Evolutionary conservation across 2,329 filamentous ascomycete species (phyloP), one percentile per base, ranked within the genome.

Genomic region (Dryadomyces quercivorus): DNA sequence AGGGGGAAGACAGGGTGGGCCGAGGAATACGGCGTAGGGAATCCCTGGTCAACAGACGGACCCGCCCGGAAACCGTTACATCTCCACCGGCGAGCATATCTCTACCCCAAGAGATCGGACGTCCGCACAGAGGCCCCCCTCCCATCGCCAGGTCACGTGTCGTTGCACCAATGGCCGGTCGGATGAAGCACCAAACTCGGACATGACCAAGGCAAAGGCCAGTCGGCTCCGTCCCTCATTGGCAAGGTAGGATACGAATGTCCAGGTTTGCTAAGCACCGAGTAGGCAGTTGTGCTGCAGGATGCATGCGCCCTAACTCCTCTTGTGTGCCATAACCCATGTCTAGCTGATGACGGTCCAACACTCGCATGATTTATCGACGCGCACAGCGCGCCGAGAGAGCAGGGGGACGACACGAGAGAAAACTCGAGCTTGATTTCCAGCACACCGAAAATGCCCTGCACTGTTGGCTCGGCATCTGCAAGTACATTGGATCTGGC

Each of bases 61-160:
- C 51, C 45, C 44, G 45, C 45, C 42, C 52, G 46, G 46, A 52
- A 53, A 53, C 52, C 52, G 52, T 53, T 53, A 26, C 26, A 47
- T 13, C 43, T 52, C 51, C 42, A 53, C 44, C 44, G 18, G 18
- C 20, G 20, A 21, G 45, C 21, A 45, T 12, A 16, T 20, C 43
- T 22, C 44, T 22, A 53, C 45, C 15, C 20, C 36, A 16, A 38
- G 22, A 48, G 45, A 31, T 22, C 26, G 22, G 45, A 48, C 42
- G 36, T 16, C 36, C 36, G 26, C 26, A 31, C 26, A 31, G n/a
- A 31, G 26, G 8, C 26, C 26, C 26, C 8, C 26, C 8, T 8
- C 26, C 26, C 26, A 34, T 18, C 16, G 10, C 7, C 4, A 3
- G 15, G 22, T n/a, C 26, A 48, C 26, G 46, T 48, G 46, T 34